Evolutionary conservation across 163 green algal genomes (phyloP).

Genomic region (Trebouxia gelatinosa): DNA sequence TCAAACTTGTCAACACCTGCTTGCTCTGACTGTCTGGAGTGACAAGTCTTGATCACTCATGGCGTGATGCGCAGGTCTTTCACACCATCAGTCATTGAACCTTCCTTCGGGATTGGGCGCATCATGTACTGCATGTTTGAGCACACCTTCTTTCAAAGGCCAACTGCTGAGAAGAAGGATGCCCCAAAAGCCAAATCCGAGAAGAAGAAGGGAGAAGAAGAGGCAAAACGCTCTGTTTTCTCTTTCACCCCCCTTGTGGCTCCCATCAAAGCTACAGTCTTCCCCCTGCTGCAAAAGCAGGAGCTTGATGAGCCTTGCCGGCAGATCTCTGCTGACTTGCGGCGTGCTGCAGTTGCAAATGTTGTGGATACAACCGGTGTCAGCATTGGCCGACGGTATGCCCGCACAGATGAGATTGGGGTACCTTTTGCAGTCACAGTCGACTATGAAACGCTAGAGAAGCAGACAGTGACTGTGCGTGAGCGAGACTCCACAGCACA

Average conservation of each 20-base stretch:
- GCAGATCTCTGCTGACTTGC: constrained; percentile 60
- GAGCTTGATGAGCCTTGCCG: constrained; percentile 72
- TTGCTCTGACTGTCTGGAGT: too few species aligned
- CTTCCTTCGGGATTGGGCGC: constrained; percentile 97
- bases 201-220: constrained; percentile 69
- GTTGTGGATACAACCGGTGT: constrained; percentile 91
- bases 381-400: constrained; percentile 97
- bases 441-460: constrained; percentile 67
- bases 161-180: constrained; percentile 48
- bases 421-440: constrained; percentile 97
- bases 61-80: constrained; percentile 62
- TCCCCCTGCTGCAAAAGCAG: constrained; percentile 85
- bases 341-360: constrained; percentile 72
- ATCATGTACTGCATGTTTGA: constrained; percentile 99
- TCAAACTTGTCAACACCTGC: too few species aligned
- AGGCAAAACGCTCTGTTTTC: constrained; percentile 77
- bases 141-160: constrained; percentile 90
- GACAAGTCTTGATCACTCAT: neutral
- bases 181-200: constrained; percentile 24
- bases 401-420: constrained; percentile 97
- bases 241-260: constrained; percentile 89
- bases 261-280: constrained; percentile 95
- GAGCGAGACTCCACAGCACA: constrained; percentile 91
- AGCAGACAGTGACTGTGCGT: constrained; percentile 87
- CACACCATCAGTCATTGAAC: constrained; percentile 95